phyloP scores from a whole-genome alignment of 2,329 filamentous ascomycete genomes.

The Drechslerella dactyloides region DNA sequence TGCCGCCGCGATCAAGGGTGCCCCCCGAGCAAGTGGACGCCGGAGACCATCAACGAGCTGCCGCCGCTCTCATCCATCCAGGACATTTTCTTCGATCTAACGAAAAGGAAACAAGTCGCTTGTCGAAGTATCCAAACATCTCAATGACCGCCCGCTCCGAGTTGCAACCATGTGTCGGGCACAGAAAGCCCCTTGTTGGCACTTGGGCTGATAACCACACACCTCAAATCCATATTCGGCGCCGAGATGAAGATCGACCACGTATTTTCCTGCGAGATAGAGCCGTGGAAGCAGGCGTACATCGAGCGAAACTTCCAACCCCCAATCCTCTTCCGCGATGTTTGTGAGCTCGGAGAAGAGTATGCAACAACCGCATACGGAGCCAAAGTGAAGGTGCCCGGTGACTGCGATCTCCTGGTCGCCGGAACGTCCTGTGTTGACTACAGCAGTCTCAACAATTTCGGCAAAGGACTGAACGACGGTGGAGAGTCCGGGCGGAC shows the following conservation, averaged over 20 bases:
- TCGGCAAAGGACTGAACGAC: constrained; percentile 62
- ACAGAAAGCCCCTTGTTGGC: constrained; percentile 77
- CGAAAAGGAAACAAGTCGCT: constrained; percentile 57
- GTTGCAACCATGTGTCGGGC: constrained; percentile 77
- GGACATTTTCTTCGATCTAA: constrained; percentile 63
- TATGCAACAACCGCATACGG: constrained; percentile 72
- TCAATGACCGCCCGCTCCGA: constrained; percentile 60
- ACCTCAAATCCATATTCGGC: constrained; percentile 57
- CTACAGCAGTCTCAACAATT: constrained; percentile 71
- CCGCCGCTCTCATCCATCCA: constrained; percentile 62
- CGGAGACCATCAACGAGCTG: constrained; percentile 53
- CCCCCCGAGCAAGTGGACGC: constrained; percentile 25
- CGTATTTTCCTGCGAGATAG: constrained; percentile 69
- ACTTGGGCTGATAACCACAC: constrained; percentile 65
- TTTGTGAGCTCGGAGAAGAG: constrained; percentile 63
- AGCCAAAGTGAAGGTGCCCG: constrained; percentile 65
- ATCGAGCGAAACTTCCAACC: constrained; percentile 67
- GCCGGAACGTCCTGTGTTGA: constrained; percentile 79
- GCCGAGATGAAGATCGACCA: constrained; percentile 63
- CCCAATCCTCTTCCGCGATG: constrained; percentile 66
- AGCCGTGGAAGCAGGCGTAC: constrained; percentile 69
- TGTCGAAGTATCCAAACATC: constrained; percentile 56
- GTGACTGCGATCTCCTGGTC: constrained; percentile 69
- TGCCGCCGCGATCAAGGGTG: constrained; percentile 10
- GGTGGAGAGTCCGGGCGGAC: constrained; percentile 71